Conservation (phyloP, 805 yeast species). For the Kluyveromyces starmeri region DNA sequence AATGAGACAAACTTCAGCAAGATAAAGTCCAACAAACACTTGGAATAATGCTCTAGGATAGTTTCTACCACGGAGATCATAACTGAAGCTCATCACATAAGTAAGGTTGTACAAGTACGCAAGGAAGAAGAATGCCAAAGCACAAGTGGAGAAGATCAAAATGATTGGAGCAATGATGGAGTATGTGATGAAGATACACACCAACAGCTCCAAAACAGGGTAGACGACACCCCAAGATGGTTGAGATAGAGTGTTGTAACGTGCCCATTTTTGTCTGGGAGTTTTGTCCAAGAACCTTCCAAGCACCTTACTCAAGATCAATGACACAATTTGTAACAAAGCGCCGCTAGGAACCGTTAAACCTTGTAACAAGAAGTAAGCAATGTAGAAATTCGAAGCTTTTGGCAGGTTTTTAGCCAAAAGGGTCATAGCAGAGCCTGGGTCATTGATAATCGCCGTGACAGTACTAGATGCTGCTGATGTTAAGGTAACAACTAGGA, state of each 20-base stretch:
- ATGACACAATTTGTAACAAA: conserved; percentile 63
- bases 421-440: conserved; percentile 61
- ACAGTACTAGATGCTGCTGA: conserved; percentile 77
- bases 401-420: conserved; percentile 75
- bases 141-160: conserved; percentile 54
- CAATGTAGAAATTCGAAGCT: conserved; percentile 83
- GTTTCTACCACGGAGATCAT: conserved; percentile 62
- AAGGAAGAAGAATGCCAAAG: conserved; percentile 47
- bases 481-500: conserved; percentile 72
- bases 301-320: conserved; percentile 62
- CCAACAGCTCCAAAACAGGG: conserved; percentile 68
- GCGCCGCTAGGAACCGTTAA: conserved; percentile 68
- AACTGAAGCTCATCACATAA: conserved; percentile 51
- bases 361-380: conserved; percentile 76
- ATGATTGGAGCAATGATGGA: conserved; percentile 72
- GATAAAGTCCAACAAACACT: conserved; percentile 59
- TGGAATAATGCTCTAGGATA: conserved; percentile 68
- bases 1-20: conserved; percentile 59
- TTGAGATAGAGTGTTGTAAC: conserved; percentile 52
- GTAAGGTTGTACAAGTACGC: conserved; percentile 56
- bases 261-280: conserved; percentile 86
- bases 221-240: conserved; percentile 78
- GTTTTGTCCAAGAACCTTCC: conserved; percentile 71
- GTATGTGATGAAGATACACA: conserved; percentile 65
- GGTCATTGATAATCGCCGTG: conserved; percentile 56